Evolutionary conservation across 164 flowering plant genomes (phyloP).

Genomic region (Dillenia turbinata): DNA sequence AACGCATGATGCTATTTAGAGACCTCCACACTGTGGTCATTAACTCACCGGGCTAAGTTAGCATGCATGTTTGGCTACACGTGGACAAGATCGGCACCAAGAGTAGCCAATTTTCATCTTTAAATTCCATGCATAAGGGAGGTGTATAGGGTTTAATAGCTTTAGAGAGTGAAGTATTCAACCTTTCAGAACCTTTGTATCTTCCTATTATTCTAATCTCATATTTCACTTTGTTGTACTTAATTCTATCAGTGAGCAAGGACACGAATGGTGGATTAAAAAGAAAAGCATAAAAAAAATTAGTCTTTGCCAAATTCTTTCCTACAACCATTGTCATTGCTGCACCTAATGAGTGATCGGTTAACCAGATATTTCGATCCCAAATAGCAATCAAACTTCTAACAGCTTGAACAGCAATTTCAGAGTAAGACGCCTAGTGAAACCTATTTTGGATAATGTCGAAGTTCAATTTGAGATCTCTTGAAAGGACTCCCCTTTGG

Average conservation of each 20-base stretch:
- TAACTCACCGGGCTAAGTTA: too few relatives aligned
- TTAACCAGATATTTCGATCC: constrained; percentile 54
- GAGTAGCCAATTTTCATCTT: too few relatives aligned
- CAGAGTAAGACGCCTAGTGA: constrained; percentile 59
- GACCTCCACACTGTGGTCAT: too few relatives aligned
- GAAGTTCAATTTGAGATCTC: constrained; percentile 60
- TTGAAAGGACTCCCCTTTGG: constrained; percentile 45
- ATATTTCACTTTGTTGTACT: constrained; percentile 46
- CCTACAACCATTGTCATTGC: constrained; percentile 86
- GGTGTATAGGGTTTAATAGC: too few relatives aligned
- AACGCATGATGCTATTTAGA: too few relatives aligned
- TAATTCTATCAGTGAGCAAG: constrained; percentile 69
- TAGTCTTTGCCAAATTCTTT: constrained; percentile 62
- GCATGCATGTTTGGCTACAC: too few relatives aligned
- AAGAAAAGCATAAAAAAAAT: constrained; percentile 55
- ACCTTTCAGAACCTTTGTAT: too few relatives aligned
- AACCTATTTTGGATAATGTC: constrained; percentile 53
- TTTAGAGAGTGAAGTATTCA: too few relatives aligned
- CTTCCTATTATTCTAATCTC: constrained; percentile 64
- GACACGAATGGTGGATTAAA: constrained; percentile 87
- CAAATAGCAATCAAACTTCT: constrained; percentile 46
- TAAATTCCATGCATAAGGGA: too few relatives aligned
- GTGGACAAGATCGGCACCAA: too few relatives aligned
- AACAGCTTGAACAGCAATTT: constrained; percentile 69
- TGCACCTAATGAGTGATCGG: constrained; percentile 92